Conservation (phyloP, 2,329 filamentous ascomycete species). For the Colletotrichum tropicale region DNA sequence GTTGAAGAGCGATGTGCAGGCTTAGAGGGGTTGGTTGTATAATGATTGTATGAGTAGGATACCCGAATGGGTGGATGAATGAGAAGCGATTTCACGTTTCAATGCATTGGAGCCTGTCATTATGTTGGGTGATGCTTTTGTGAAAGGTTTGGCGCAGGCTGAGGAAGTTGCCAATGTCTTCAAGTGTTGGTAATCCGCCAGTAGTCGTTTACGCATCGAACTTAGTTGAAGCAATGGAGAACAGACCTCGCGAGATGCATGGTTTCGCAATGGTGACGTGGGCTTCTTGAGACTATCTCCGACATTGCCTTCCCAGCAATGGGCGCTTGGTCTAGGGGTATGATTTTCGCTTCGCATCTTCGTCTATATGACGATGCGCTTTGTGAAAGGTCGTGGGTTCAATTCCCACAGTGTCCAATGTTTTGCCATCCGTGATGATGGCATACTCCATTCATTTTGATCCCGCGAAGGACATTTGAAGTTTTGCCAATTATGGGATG, state of each 20-base stretch:
- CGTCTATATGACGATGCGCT: background rate
- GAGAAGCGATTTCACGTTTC: background rate
- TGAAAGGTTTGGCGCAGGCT: background rate
- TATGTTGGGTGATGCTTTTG: background rate
- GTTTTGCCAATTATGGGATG: fast-evolving
- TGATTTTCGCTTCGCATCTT: constrained; percentile 21
- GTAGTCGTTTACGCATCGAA: background rate
- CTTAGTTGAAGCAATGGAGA: fast-evolving
- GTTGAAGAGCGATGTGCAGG: constrained; percentile 26
- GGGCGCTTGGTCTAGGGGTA: constrained; percentile 22
- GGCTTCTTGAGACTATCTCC: fast-evolving
- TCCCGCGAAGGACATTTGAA: fast-evolving
- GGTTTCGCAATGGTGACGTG: background rate
- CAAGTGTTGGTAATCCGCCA: too few species aligned
- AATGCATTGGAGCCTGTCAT: background rate
- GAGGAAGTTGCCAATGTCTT: background rate
- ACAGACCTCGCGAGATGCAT: fast-evolving
- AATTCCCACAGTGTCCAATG: constrained; percentile 16
- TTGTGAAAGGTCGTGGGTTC: constrained; percentile 21
- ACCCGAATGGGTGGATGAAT: background rate
- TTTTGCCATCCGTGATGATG: background rate
- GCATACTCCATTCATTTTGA: background rate
- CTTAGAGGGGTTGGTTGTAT: background rate
- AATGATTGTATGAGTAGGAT: constrained; percentile 6
- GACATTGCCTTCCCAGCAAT: fast-evolving